These are phyloP conservation scores for Metschnikowia gruessii DNA, from an alignment of 805 yeast species.

Conservation along the genomic window DNA sequence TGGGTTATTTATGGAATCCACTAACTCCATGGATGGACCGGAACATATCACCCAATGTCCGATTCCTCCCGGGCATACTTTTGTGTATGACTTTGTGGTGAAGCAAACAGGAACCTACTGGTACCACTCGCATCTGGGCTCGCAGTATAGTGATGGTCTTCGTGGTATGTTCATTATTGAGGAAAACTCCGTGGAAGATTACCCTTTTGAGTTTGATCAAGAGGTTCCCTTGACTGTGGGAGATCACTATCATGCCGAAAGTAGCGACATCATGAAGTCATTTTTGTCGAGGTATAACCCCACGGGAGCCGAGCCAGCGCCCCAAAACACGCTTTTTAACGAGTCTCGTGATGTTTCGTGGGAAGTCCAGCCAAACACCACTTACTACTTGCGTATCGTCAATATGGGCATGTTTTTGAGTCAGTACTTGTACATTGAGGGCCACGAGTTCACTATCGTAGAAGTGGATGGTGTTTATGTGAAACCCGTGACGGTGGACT, in stretches of 20 bases:
- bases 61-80: slow-evolving; percentile 37
- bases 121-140: slow-evolving; percentile 79
- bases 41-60: slow-evolving; percentile 48
- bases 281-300: slow-evolving; percentile 70
- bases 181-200: slow-evolving; percentile 38
- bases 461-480: slow-evolving; percentile 53
- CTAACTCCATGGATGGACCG: slow-evolving; percentile 45
- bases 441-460: slow-evolving; percentile 40
- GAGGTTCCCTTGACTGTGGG: slow-evolving; percentile 55
- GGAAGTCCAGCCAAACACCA: slow-evolving; percentile 54
- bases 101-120: slow-evolving; percentile 39
- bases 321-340: slow-evolving; percentile 62
- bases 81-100: slow-evolving; percentile 36
- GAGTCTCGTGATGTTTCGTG: slow-evolving; percentile 59
- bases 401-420: slow-evolving; percentile 74
- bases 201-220: slow-evolving; percentile 60
- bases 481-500: slow-evolving; percentile 52
- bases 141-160: slow-evolving; percentile 77
- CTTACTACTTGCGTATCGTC: slow-evolving; percentile 61
- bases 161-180: slow-evolving; percentile 67
- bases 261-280: slow-evolving; percentile 42
- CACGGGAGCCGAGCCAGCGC: slow-evolving; percentile 83
- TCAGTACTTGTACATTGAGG: slow-evolving; percentile 46
- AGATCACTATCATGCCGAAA: slow-evolving; percentile 62
- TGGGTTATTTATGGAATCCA: slow-evolving; percentile 41